Conservation (phyloP, 139 green algal genomes). For the Coccomyxa sp. region DNA sequence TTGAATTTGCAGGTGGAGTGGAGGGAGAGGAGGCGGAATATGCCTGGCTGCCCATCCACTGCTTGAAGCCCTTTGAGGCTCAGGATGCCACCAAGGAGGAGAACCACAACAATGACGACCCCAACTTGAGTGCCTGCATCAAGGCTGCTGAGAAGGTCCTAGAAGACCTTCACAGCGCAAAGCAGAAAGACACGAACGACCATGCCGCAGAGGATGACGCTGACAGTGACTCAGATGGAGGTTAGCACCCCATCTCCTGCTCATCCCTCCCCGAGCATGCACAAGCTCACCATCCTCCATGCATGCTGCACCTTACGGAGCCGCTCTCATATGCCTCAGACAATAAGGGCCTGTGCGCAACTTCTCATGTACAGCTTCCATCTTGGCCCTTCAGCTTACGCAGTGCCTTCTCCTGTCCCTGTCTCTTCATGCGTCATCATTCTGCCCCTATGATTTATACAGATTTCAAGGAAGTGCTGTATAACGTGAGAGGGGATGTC, state of each 20-base stretch:
- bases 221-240: conserved; percentile 69
- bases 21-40: conserved; percentile 85
- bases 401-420: background rate
- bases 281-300: background rate
- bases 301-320: no score
- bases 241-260: conserved; percentile 15
- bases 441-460: no score
- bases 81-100: conserved; percentile 34
- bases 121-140: conserved; percentile 36
- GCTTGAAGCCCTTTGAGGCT: conserved; percentile 67
- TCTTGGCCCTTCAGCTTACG: no score
- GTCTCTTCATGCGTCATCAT: background rate
- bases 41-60: conserved; percentile 77
- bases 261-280: background rate
- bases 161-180: background rate
- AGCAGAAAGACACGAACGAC: background rate
- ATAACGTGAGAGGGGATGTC: background rate
- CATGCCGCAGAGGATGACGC: conserved; percentile 5
- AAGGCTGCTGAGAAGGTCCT: conserved; percentile 49
- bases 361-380: no score
- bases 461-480: no score
- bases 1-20: conserved; percentile 14
- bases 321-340: no score
- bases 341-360: no score
- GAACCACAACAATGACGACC: conserved; percentile 14